phyloP scores from a whole-genome alignment of 2,329 filamentous ascomycete genomes.

The Pochonia chlamydosporia region DNA sequence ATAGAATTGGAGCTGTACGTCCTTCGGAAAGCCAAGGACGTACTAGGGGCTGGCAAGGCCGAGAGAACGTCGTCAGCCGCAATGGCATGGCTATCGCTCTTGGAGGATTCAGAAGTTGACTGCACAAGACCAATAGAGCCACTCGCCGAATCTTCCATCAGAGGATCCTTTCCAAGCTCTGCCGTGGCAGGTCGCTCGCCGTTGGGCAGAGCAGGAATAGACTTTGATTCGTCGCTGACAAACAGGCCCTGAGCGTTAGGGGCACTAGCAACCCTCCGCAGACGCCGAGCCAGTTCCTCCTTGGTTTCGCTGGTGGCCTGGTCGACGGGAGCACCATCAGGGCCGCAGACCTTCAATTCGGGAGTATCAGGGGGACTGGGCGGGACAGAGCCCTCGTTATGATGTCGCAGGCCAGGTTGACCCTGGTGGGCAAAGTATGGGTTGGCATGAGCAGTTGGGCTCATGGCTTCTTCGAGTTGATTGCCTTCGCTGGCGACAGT shows the following conservation, averaged over 20 bases:
- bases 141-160: constrained; percentile 45
- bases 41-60: constrained; percentile 60
- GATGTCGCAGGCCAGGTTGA: constrained; percentile 85
- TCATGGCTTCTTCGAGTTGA: constrained; percentile 78
- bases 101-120: constrained; percentile 20
- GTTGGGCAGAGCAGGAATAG: constrained; percentile 31
- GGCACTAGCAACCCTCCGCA: constrained; percentile 90
- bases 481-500: constrained; percentile 93
- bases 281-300: constrained; percentile 87
- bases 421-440: constrained; percentile 98
- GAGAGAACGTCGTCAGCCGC: constrained; percentile 47
- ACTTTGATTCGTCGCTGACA: constrained; percentile 32
- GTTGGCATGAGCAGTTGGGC: constrained; percentile 90
- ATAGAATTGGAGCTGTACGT: constrained; percentile 99
- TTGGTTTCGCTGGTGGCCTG: constrained; percentile 75
- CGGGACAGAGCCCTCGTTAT: constrained; percentile 89
- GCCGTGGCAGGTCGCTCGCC: constrained; percentile 74
- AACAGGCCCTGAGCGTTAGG: constrained; percentile 96
- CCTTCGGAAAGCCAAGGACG: constrained; percentile 73
- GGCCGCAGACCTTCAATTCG: constrained; percentile 65
- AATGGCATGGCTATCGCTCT: constrained; percentile 30
- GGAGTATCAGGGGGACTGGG: constrained; percentile 91
- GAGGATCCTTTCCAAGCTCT: constrained; percentile 77
- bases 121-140: constrained; percentile 28
- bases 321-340: constrained; percentile 56